These are phyloP conservation scores for Fulvia fulva DNA, from an alignment of 2,329 filamentous ascomycete genomes.

Conservation along the genomic window DNA sequence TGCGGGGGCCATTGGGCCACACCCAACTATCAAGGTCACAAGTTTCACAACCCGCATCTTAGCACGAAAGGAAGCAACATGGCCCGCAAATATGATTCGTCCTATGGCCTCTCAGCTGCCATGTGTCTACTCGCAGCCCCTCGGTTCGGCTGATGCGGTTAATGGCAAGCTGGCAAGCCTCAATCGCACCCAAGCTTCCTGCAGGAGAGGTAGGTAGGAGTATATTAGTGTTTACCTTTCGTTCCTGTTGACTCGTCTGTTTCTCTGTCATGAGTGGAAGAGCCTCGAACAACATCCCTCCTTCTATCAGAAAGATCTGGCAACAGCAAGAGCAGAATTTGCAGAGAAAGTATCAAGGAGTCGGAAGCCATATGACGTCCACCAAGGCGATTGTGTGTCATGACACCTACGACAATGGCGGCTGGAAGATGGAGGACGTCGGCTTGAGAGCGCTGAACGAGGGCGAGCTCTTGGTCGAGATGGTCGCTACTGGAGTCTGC, in stretches of 20 bases:
- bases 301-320: slow-evolving; percentile 26
- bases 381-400: slow-evolving; percentile 39
- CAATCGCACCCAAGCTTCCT: neutral
- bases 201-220: too few relatives aligned
- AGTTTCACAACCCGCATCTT: neutral
- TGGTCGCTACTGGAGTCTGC: slow-evolving; percentile 53
- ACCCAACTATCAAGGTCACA: neutral
- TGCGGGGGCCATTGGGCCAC: neutral
- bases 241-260: neutral
- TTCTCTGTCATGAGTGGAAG: slow-evolving; percentile 12
- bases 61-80: neutral
- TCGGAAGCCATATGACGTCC: slow-evolving; percentile 18
- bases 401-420: slow-evolving; percentile 34
- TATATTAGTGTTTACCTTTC: slow-evolving; percentile 6
- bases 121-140: neutral
- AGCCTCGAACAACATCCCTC: slow-evolving; percentile 28
- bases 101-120: neutral
- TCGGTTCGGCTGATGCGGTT: neutral
- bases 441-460: slow-evolving; percentile 35
- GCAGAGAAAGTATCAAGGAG: slow-evolving; percentile 6
- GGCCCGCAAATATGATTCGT: neutral
- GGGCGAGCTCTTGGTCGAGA: slow-evolving; percentile 51
- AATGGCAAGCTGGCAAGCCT: neutral
- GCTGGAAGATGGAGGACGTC: slow-evolving; percentile 41
- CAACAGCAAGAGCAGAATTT: slow-evolving; percentile 19